Conservation (phyloP, 345 rosid species). For the Melaleuca quinquenervia region DNA sequence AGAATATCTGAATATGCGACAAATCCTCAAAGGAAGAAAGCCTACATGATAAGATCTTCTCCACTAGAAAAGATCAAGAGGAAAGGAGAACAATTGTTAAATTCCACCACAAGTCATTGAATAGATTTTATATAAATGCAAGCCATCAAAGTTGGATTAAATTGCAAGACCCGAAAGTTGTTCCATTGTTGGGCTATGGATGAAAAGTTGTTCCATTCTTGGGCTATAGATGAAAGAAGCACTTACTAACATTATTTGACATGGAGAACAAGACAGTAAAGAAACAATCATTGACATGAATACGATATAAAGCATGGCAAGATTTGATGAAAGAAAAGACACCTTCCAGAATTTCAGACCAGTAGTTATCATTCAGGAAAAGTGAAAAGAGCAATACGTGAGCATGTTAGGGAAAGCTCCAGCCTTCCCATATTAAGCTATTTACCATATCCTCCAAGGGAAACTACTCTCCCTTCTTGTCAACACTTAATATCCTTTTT, state of each 20-base stretch:
- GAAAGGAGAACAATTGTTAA: neutral
- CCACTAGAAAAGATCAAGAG: neutral
- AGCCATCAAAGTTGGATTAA: neutral
- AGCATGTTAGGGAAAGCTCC: neutral
- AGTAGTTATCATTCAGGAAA: neutral
- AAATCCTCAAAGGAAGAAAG: neutral
- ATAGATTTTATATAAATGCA: neutral
- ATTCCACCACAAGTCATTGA: neutral
- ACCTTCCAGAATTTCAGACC: neutral
- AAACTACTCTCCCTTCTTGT: neutral
- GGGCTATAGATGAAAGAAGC: neutral
- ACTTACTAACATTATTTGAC: neutral
- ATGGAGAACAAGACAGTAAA: neutral
- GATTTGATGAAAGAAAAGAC: neutral
- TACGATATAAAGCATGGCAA: neutral
- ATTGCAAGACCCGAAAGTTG: neutral
- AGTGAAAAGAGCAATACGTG: neutral
- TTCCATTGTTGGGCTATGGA: neutral
- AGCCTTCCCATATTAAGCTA: neutral
- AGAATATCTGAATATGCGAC: neutral
- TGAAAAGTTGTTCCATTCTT: neutral
- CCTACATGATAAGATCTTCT: neutral
- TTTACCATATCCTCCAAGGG: neutral
- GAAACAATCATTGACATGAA: neutral
- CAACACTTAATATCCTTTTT: neutral